Percentiles rank a stretch among this genome's conserved stretches.
phyloP scores from a whole-genome alignment of 352 stramenopile species.

The Phytophthora cactorum region DNA sequence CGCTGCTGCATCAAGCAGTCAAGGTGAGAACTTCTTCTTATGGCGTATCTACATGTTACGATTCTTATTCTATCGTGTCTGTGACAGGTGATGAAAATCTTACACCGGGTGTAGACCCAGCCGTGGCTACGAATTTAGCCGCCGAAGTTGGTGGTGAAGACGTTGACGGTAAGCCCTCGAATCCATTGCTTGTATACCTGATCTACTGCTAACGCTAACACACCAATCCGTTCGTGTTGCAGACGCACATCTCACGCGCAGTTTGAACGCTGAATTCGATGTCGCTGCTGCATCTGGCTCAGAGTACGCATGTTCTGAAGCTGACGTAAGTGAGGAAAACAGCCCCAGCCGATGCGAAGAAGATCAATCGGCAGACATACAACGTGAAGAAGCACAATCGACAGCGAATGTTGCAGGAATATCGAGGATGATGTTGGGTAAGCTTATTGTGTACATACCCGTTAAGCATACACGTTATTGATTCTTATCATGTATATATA shows the following conservation, averaged over 20 bases:
- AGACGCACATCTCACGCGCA: neutral
- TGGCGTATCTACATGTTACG: neutral
- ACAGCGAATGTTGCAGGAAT: too few relatives aligned
- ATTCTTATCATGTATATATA: constrained; percentile 16
- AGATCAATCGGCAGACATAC: neutral
- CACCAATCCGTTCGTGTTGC: neutral
- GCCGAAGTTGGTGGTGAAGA: too few relatives aligned
- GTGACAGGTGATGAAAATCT: neutral
- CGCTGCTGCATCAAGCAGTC: neutral
- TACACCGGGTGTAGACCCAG: too few relatives aligned
- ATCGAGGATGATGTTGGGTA: neutral
- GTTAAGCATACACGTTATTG: constrained; percentile 6
- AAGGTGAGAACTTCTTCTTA: neutral
- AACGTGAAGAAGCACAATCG: too few relatives aligned
- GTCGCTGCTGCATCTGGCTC: neutral
- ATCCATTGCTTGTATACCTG: too few relatives aligned
- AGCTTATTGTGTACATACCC: neutral
- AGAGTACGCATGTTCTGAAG: too few relatives aligned
- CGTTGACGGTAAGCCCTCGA: too few relatives aligned
- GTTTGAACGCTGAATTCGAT: neutral
- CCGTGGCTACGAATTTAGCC: too few relatives aligned
- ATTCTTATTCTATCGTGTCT: neutral
- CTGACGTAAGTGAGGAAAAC: too few relatives aligned
- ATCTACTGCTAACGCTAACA: neutral
- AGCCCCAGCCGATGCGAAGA: neutral